Base-by-base conservation (phyloP, 2,329 filamentous ascomycete species). In the Apiospora arundinis region DNA sequence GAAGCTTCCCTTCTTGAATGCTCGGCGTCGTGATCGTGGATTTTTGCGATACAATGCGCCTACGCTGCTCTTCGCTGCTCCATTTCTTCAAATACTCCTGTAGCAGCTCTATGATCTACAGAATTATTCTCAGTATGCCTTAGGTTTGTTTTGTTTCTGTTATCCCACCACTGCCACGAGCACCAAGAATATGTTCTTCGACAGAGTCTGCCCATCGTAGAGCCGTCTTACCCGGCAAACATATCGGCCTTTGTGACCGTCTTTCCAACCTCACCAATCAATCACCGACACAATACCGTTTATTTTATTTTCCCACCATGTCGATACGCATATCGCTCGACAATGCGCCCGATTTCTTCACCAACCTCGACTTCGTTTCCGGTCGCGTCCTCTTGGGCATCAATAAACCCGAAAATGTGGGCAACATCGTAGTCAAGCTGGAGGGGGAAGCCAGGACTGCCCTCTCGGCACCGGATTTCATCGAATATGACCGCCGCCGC, bases 371-470 rank as follows among this genome's bases (percentile, higher is more conserved):
- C 81, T 83, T 88, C 73, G 88, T 96, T 72, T 87, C 85, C 42
- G 93, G 93, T 70, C 85, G 87, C 72, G 82, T 92, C 40, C 78
- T 90, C 68, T 81, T 92, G 42, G 80, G 77, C 25, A 82, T 92
- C 74, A 90, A 88, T 69, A 92, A 91, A 74, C 83, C 92, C 70
- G 93, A 95, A 80, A 86, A 88, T 70, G 87, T 95, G 68, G 89
- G 90, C 67, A 92, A 90, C 69, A 91, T 96, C 74, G 86, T 94
- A 48, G 93, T 95, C 77, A 96, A 96, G 84, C 89, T 96, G 44
- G 93, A 96, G 79, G 93, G 93, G 75, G 93, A 96, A 82, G 91
- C 91, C 67, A 88, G 87, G 73, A 95, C 93, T 6, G 87, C 92
- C 60, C 82, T 94, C 21, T 80, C 84, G 81, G 79, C 88, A 73